phyloP scores from a whole-genome alignment of 2,329 filamentous ascomycete genomes.

The Penicillium decumbens region DNA sequence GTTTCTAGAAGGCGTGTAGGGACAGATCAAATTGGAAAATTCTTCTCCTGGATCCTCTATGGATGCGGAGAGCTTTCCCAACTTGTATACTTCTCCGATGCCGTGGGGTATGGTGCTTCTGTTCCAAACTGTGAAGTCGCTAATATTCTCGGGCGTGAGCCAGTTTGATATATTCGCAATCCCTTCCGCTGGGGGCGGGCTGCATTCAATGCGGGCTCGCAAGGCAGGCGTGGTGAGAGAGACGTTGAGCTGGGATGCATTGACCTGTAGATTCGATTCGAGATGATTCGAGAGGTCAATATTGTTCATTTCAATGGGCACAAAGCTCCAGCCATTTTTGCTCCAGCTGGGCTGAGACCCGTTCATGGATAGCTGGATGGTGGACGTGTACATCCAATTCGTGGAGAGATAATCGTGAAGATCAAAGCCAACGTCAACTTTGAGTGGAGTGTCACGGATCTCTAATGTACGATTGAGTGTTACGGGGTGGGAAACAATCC shows the following conservation, averaged over 20 bases:
- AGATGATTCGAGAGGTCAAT: not conserved
- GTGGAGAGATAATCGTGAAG: not conserved
- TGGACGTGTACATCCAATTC: slow-evolving; percentile 18
- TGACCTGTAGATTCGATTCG: not conserved
- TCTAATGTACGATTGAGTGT: slow-evolving; percentile 7
- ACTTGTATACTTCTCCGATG: not conserved
- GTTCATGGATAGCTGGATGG: slow-evolving; percentile 15
- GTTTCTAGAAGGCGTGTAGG: too few species aligned
- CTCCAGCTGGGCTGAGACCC: slow-evolving; percentile 18
- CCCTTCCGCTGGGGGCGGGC: not conserved
- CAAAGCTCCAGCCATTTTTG: slow-evolving; percentile 19
- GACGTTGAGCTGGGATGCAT: slow-evolving; percentile 3
- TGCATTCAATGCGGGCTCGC: slow-evolving; percentile 14
- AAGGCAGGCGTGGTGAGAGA: slow-evolving; percentile 13
- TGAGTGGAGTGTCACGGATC: slow-evolving; percentile 12
- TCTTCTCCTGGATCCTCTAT: too few species aligned
- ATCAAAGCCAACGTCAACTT: too few species aligned
- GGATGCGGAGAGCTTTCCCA: too few species aligned
- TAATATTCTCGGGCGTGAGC: slow-evolving; percentile 2
- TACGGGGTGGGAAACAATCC: slow-evolving; percentile 4
- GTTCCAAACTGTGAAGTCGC: slow-evolving; percentile 8
- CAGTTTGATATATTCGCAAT: slow-evolving; percentile 9
- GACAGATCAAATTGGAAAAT: too few species aligned
- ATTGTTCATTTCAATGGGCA: not conserved
- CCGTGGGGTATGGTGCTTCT: slow-evolving; percentile 8